Evolutionary conservation across 2,329 filamentous ascomycete genomes (phyloP).

Genomic region (Volutella citrinella): DNA sequence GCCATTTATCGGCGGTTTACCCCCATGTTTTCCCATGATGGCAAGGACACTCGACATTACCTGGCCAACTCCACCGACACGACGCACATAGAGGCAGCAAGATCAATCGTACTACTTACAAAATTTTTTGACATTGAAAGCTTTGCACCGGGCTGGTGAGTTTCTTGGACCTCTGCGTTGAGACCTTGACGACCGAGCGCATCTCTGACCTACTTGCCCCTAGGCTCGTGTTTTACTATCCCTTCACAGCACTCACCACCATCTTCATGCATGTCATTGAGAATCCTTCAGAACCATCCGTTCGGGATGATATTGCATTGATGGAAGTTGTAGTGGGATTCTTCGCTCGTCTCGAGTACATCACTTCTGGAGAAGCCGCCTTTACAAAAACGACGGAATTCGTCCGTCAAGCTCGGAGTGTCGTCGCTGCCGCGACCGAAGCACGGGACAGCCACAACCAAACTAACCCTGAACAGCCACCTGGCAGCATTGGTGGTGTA

Average conservation of each 20-base stretch:
- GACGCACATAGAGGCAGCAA: slow-evolving; percentile 3
- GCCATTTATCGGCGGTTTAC: slow-evolving; percentile 3
- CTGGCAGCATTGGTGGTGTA: too few relatives aligned
- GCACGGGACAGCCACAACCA: too few relatives aligned
- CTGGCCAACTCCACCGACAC: neutral
- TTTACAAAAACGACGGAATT: slow-evolving; percentile 8
- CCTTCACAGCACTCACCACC: slow-evolving; percentile 2
- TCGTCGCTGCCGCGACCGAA: too few relatives aligned
- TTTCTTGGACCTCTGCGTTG: too few relatives aligned
- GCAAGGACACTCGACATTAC: neutral
- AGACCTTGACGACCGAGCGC: too few relatives aligned
- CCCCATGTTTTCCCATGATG: neutral
- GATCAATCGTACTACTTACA: slow-evolving; percentile 3
- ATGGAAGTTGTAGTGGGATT: slow-evolving; percentile 8
- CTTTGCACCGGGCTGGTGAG: slow-evolving; percentile 5
- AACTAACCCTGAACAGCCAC: too few relatives aligned
- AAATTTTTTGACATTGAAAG: slow-evolving; percentile 8
- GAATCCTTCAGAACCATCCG: neutral
- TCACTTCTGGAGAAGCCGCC: slow-evolving; percentile 6
- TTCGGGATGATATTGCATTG: slow-evolving; percentile 4
- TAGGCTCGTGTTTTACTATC: slow-evolving; percentile 5
- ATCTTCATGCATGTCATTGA: slow-evolving; percentile 3
- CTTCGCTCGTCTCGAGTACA: slow-evolving; percentile 7
- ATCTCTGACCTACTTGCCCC: neutral
- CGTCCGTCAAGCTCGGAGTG: slow-evolving; percentile 3